Conservation (phyloP, 805 yeast genomes). For the Nadsonia fulvescens region DNA sequence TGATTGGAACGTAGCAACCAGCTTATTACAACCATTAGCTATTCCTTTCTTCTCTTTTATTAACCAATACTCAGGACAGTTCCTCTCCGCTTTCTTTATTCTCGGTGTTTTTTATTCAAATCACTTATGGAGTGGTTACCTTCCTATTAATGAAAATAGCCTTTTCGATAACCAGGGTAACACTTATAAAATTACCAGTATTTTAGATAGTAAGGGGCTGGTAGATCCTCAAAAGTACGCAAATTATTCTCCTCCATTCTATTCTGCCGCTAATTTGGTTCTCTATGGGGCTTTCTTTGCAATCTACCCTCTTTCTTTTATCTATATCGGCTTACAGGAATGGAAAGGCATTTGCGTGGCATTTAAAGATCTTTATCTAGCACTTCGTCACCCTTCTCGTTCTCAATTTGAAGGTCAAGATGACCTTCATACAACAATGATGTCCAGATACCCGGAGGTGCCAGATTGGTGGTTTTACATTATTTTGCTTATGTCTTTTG, state of each 20-base stretch:
- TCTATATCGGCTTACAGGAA: constrained; percentile 18
- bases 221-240: constrained; percentile 31
- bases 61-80: constrained; percentile 22
- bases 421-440: constrained; percentile 10
- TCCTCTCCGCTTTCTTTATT: constrained; percentile 28
- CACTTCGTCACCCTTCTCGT: constrained; percentile 2
- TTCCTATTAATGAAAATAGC: constrained; percentile 40
- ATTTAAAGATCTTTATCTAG: constrained; percentile 4
- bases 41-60: constrained; percentile 25
- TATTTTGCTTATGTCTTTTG: constrained; percentile 26
- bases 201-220: constrained; percentile 19
- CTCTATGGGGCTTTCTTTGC: constrained; percentile 40
- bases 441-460: constrained; percentile 34
- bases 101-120: constrained; percentile 36
- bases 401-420: constrained; percentile 7
- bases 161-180: constrained; percentile 37
- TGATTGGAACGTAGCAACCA: constrained; percentile 23
- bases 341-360: constrained; percentile 11
- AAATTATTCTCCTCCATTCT: constrained; percentile 50
- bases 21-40: constrained; percentile 19
- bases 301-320: constrained; percentile 36
- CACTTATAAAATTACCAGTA: constrained; percentile 28
- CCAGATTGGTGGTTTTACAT: constrained; percentile 56
- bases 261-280: constrained; percentile 28
- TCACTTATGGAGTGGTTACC: constrained; percentile 38